Evolutionary conservation across 257 asterid species (phyloP).

Genomic region (Marsdenia floribunda): DNA sequence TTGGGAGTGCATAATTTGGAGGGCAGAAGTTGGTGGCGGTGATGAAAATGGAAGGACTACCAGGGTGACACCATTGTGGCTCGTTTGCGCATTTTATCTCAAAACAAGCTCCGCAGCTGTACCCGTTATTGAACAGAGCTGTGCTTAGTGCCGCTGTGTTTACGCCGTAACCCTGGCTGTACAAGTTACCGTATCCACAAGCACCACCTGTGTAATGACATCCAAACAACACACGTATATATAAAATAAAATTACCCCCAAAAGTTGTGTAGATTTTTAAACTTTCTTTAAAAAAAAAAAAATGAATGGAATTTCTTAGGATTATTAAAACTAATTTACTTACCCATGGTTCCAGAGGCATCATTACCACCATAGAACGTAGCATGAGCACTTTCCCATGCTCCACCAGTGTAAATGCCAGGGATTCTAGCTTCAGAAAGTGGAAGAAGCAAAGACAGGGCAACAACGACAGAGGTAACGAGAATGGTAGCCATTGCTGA

Average conservation of each 20-base stretch:
- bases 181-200: constrained; percentile 69
- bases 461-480: constrained; percentile 23
- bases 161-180: constrained; percentile 77
- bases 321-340: not conserved
- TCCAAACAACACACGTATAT: not conserved
- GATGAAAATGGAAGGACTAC: constrained; percentile 58
- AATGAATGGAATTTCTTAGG: not conserved
- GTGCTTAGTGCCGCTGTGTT: constrained; percentile 75
- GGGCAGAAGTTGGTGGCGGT: constrained; percentile 81
- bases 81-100: constrained; percentile 53
- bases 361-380: constrained; percentile 91
- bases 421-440: constrained; percentile 45
- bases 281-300: not conserved
- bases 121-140: constrained; percentile 67
- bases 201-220: constrained; percentile 52
- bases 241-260: too few species aligned
- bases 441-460: constrained; percentile 13
- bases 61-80: constrained; percentile 62
- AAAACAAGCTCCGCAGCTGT: constrained; percentile 71
- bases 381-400: constrained; percentile 77
- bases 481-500: constrained; percentile 18
- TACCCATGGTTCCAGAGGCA: constrained; percentile 93
- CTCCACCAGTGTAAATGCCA: constrained; percentile 57
- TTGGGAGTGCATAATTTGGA: constrained; percentile 59
- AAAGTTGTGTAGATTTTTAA: too few species aligned